Evolutionary conservation across 306 rosid species (phyloP).

Genomic region (Begonia peltatifolia): DNA sequence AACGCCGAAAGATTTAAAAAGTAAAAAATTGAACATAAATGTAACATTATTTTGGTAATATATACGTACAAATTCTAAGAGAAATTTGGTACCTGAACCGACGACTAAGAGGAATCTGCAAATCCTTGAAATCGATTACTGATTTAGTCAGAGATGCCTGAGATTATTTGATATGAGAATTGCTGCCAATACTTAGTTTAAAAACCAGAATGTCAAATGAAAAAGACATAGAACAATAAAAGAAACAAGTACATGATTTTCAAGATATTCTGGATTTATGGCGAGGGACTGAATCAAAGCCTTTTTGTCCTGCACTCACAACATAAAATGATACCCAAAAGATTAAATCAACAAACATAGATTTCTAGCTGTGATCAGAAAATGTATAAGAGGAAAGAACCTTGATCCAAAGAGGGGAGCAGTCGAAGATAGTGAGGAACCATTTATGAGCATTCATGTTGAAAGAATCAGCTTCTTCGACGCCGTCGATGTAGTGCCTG

Average conservation of each 20-base stretch:
- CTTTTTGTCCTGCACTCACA: slow-evolving; percentile 48
- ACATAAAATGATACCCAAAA: no score
- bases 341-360: no score
- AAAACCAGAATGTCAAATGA: no score
- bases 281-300: slow-evolving; percentile 77
- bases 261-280: slow-evolving; percentile 72
- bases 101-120: slow-evolving; percentile 96
- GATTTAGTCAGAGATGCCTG: slow-evolving; percentile 63
- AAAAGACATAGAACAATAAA: background rate
- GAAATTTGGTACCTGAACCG: slow-evolving; percentile 49
- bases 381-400: slow-evolving; percentile 10
- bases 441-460: slow-evolving; percentile 93
- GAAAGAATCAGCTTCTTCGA: slow-evolving; percentile 54
- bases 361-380: no score
- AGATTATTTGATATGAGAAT: background rate
- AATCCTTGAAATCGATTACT: slow-evolving; percentile 90
- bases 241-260: slow-evolving; percentile 46
- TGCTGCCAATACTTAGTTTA: no score
- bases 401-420: slow-evolving; percentile 91
- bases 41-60: no score
- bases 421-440: slow-evolving; percentile 87
- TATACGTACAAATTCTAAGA: no score
- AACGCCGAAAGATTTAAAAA: no score
- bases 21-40: no score
- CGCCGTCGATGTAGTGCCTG: no score